These are phyloP conservation scores for Aspergillus sp. DNA, from an alignment of 2,329 filamentous ascomycete genomes.

Conservation along the genomic window DNA sequence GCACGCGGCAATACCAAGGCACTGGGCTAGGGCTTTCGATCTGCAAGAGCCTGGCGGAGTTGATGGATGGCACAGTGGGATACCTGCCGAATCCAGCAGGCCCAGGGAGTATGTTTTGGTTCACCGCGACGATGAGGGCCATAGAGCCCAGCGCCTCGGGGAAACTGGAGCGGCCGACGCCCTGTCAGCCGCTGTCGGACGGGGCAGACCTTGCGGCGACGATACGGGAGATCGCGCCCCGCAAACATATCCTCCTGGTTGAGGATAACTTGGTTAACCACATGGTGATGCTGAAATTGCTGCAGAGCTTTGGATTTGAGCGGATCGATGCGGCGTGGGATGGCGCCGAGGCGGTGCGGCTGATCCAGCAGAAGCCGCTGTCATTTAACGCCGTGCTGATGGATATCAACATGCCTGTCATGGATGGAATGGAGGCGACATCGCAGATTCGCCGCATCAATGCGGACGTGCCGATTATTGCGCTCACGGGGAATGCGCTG, in stretches of 20 bases:
- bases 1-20: slow-evolving; percentile 54
- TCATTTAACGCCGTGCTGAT: slow-evolving; percentile 87
- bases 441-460: slow-evolving; percentile 90
- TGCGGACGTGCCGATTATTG: slow-evolving; percentile 84
- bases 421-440: slow-evolving; percentile 94
- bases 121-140: slow-evolving; percentile 45
- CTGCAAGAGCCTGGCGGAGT: slow-evolving; percentile 54
- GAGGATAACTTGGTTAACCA: slow-evolving; percentile 46
- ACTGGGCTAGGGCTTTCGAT: slow-evolving; percentile 58
- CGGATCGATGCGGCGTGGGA: slow-evolving; percentile 43
- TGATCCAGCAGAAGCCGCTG: slow-evolving; percentile 41
- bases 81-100: slow-evolving; percentile 45
- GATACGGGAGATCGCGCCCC: slow-evolving; percentile 37
- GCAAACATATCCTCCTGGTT: slow-evolving; percentile 41
- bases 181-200: neutral
- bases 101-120: slow-evolving; percentile 53
- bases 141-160: slow-evolving; percentile 29
- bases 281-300: slow-evolving; percentile 39
- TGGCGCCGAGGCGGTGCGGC: slow-evolving; percentile 43
- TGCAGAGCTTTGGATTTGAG: slow-evolving; percentile 40
- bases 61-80: slow-evolving; percentile 56
- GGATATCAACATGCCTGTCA: slow-evolving; percentile 97
- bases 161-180: slow-evolving; percentile 17
- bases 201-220: slow-evolving; percentile 22
- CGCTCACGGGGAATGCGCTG: slow-evolving; percentile 92